These are phyloP conservation scores for Leptodontidium sp. DNA, from an alignment of 2,329 filamentous ascomycete genomes.

Conservation along the genomic window DNA sequence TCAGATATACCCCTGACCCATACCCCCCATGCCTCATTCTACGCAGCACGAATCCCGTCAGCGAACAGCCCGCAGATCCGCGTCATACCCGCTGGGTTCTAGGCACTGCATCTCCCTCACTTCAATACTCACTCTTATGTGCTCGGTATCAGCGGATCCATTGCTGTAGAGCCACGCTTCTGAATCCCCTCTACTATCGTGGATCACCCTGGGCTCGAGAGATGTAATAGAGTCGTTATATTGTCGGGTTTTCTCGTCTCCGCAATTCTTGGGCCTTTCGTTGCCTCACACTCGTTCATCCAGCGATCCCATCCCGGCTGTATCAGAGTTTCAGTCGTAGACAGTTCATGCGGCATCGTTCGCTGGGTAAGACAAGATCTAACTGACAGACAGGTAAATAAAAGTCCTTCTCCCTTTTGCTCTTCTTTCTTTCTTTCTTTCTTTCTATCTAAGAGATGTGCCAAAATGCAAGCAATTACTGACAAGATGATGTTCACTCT, in stretches of 20 bases:
- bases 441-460: conserved; percentile 7
- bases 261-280: conserved; percentile 28
- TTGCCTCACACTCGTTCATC: conserved; percentile 40
- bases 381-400: conserved; percentile 32
- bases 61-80: conserved; percentile 2
- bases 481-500: conserved; percentile 43
- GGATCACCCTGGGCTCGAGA: conserved; percentile 28
- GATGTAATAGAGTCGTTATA: conserved; percentile 36
- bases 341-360: conserved; percentile 42
- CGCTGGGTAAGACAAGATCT: conserved; percentile 30
- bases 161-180: conserved; percentile 16
- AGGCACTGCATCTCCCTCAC: not conserved
- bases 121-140: not conserved
- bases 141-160: conserved; percentile 29
- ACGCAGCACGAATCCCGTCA: conserved; percentile 2
- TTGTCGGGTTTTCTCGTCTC: conserved; percentile 31
- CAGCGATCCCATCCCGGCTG: conserved; percentile 36
- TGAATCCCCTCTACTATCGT: conserved; percentile 22
- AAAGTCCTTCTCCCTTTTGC: not conserved
- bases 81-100: conserved; percentile 21
- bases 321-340: conserved; percentile 44
- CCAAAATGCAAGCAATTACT: conserved; percentile 40
- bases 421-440: conserved; percentile 11
- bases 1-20: conserved; percentile 8
- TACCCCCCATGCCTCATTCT: conserved; percentile 20